Base-by-base conservation (phyloP, 352 stramenopile genomes). In the Pythium plurisporium region DNA sequence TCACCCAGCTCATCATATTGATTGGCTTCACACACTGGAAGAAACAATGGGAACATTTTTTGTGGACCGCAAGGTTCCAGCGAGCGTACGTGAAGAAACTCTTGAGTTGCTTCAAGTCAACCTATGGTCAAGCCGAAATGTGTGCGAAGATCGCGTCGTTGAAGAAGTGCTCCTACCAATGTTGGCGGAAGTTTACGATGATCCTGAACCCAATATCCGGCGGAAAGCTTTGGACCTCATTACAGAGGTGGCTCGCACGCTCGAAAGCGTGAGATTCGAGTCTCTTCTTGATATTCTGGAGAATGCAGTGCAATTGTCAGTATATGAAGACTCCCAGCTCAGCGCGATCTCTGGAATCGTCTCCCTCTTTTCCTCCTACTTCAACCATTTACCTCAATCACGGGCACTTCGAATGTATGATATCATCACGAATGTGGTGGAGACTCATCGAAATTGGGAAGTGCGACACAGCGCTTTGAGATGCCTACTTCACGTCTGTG, bases 181-280 rank as follows among this genome's bases (percentile, higher is more conserved):
- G 23, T 63, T 95, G 29, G 54, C 59, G 8, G 69, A 82, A 26
- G 67, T 93, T 8, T 94, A 91, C 59, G 72, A 90, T 60, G 86
- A 95, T 51, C 56, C 68, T 15, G 74, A 89, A 27, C 36, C 67
- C 0, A 72, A 73, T 6, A 78, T 95, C 30, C 82, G 86, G 8
- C 59, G 67, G 12, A 76, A 73, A 29, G 74, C 67, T 2, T 53
- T 95, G 8, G 79, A 76, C 9, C 70, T 92, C 34, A 69, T 95
- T 26, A 87, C 79, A 17, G 72, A 85, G 33, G 76, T 91, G 3
- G 77, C 82, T 4, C 72, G 81, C 8, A 74, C 86, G 22, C 54
- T 91, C n/a, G 83, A 94, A 60, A 92, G 79, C 55, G 64, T 82
- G 8, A 88, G 89, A 36, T 95, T 94, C 62, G 81, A 92, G 26